Base-by-base conservation (phyloP, 2,329 filamentous ascomycete genomes). In the Verticillium dahliae region DNA sequence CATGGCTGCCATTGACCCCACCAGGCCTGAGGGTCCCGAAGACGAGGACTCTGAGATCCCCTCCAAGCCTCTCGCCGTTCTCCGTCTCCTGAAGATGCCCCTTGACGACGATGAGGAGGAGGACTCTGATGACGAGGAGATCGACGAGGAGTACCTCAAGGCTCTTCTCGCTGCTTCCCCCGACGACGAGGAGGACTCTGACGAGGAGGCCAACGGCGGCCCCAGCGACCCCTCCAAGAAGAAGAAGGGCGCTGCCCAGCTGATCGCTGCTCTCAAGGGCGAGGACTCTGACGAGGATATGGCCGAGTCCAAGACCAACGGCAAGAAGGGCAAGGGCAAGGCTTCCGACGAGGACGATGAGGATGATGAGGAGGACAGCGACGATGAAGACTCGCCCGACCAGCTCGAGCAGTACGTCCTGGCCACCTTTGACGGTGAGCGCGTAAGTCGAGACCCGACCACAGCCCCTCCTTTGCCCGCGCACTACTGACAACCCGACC, bases 1-100 rank as follows among this genome's bases (percentile, higher is more conserved):
- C 71, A 99, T 99, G 95, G 95, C 96, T 71, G 95, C 95, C 67
- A 89, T 99, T 75, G 94, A 99, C 75, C 95, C 95, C 62, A 92
- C 86, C 71, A 90, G 90, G 70, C 82, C 86, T 69, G 90, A 90
- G 70, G 82, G 86, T 69, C 84, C 88, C 39, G 84, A 91, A 75
- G 87, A 88, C 68, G 81, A 82, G 62, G 83, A 84, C 59, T 83
- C 82, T 69, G 86, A 88, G 71, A 76, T 85, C 63, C 85, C 85
- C 69, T 76, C 78, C 62, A 77, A 87, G 65, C 85, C 88, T 69
- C 90, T 93, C 69, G 90, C 95, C 60, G 99, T 95, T 59, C 82
- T 99, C 71, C 97, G 95, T 80, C 84, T 99, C 68, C 84, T 98
- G 74, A 94, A 94, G 75, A 84, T 88, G 72, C 85, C 86, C 65